A percentile compares a stretch with the other conserved stretches of the same genome.
Conservation (phyloP, 495 filamentous ascomycete species). For the Penicilliopsis zonata region DNA sequence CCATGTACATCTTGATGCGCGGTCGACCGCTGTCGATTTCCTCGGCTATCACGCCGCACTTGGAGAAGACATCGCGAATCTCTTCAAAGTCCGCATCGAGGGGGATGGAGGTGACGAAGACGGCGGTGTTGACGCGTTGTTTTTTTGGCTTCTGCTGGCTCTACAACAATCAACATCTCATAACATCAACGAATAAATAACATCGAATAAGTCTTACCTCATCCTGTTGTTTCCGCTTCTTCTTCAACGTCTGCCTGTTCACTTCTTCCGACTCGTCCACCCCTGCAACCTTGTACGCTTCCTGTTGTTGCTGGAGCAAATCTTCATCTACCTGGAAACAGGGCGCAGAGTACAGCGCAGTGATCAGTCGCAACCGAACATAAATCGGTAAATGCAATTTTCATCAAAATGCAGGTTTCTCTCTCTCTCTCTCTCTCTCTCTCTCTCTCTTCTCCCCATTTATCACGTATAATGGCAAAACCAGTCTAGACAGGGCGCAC, state of each 20-base stretch:
- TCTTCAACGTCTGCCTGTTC: constrained; percentile 48
- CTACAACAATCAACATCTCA: too few relatives aligned
- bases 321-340: constrained; percentile 59
- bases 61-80: constrained; percentile 69
- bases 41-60: constrained; percentile 87
- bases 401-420: too few relatives aligned
- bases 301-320: constrained; percentile 64
- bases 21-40: constrained; percentile 76
- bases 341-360: too few relatives aligned
- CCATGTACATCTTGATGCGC: constrained; percentile 86
- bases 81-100: constrained; percentile 66
- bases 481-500: constrained; percentile 16
- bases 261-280: constrained; percentile 51
- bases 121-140: constrained; percentile 70
- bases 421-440: too few relatives aligned
- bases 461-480: too few relatives aligned
- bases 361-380: too few relatives aligned
- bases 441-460: too few relatives aligned
- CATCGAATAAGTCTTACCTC: constrained; percentile 41
- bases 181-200: too few relatives aligned
- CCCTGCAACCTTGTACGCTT: constrained; percentile 57
- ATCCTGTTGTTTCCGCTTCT: constrained; percentile 56
- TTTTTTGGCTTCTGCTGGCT: constrained; percentile 44
- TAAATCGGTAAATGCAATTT: too few relatives aligned
- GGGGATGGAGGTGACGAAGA: constrained; percentile 83